phyloP scores from a whole-genome alignment of 1,139 yeast genomes.

The Hansenula anomala region DNA sequence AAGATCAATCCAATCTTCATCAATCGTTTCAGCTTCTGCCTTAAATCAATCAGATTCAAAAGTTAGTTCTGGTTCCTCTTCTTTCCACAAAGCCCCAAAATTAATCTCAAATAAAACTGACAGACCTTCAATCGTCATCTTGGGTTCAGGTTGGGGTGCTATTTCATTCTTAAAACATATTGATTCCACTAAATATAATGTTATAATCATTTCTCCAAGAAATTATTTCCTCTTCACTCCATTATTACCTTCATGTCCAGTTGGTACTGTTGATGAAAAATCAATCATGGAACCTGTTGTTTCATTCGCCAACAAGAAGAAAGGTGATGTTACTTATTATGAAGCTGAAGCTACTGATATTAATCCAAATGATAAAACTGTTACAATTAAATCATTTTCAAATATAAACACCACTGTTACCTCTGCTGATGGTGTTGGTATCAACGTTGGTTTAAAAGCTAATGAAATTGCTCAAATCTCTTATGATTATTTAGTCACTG shows the following conservation, averaged over 20 bases:
- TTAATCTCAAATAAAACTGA: constrained; percentile 25
- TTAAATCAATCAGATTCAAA: background rate
- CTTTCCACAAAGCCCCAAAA: constrained; percentile 33
- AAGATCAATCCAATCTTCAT: background rate
- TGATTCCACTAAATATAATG: constrained; percentile 85
- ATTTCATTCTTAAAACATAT: constrained; percentile 77
- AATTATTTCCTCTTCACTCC: constrained; percentile 95
- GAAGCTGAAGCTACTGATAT: constrained; percentile 91
- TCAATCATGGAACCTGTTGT: constrained; percentile 89
- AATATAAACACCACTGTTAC: constrained; percentile 29
- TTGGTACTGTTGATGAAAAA: constrained; percentile 90
- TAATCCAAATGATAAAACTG: constrained; percentile 65
- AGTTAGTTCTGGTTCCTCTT: constrained; percentile 29
- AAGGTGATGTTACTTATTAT: constrained; percentile 80
- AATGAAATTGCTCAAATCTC: constrained; percentile 31
- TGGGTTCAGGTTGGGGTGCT: constrained; percentile 97
- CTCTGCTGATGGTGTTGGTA: constrained; percentile 14
- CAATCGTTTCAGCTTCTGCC: background rate
- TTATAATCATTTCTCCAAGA: constrained; percentile 87
- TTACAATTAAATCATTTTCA: constrained; percentile 46
- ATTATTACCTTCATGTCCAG: constrained; percentile 86
- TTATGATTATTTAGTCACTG: constrained; percentile 75
- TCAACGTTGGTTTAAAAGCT: constrained; percentile 26
- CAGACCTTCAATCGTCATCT: constrained; percentile 51
- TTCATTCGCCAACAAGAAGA: constrained; percentile 66